Evolutionary conservation across 2,329 filamentous ascomycete species (phyloP).

Genomic region (Fusarium clavum): DNA sequence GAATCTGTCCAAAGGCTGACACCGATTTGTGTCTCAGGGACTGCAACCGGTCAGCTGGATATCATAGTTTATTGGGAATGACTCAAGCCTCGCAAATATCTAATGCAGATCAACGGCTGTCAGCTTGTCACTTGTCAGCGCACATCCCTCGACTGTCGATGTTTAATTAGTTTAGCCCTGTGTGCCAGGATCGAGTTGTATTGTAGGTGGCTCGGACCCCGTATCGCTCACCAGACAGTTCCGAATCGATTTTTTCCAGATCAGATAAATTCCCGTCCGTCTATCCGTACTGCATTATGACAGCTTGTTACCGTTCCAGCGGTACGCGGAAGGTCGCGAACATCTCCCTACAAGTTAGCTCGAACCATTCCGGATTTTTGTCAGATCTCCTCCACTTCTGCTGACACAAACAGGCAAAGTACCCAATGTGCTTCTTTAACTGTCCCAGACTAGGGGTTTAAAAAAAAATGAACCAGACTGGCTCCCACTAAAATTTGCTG

Average conservation of each 20-base stretch:
- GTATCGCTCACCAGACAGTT: slow-evolving; percentile 10
- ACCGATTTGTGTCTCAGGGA: slow-evolving; percentile 34
- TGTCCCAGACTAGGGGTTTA: slow-evolving; percentile 11
- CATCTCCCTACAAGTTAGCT: slow-evolving; percentile 28
- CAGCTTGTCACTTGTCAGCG: slow-evolving; percentile 4
- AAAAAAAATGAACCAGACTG: not conserved
- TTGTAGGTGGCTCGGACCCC: slow-evolving; percentile 12
- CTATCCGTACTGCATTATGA: slow-evolving; percentile 29
- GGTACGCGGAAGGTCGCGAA: slow-evolving; percentile 40
- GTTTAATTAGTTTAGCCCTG: slow-evolving; percentile 8
- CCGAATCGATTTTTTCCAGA: slow-evolving; percentile 2
- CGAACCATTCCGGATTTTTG: slow-evolving; percentile 18
- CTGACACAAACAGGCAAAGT: not conserved
- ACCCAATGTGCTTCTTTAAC: slow-evolving; percentile 20
- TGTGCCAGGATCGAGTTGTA: slow-evolving; percentile 4
- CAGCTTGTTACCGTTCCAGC: slow-evolving; percentile 41
- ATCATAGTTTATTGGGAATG: slow-evolving; percentile 24
- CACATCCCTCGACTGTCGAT: slow-evolving; percentile 7
- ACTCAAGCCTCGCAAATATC: slow-evolving; percentile 19
- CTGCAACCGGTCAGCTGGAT: slow-evolving; percentile 36
- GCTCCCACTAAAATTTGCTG: not conserved
- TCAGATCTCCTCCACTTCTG: slow-evolving; percentile 16
- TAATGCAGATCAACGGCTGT: slow-evolving; percentile 34
- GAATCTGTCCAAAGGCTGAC: slow-evolving; percentile 15
- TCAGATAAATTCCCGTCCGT: slow-evolving; percentile 18